Base-by-base conservation (phyloP, 2,329 filamentous ascomycete species). In the Sordariomycetes sp. region DNA sequence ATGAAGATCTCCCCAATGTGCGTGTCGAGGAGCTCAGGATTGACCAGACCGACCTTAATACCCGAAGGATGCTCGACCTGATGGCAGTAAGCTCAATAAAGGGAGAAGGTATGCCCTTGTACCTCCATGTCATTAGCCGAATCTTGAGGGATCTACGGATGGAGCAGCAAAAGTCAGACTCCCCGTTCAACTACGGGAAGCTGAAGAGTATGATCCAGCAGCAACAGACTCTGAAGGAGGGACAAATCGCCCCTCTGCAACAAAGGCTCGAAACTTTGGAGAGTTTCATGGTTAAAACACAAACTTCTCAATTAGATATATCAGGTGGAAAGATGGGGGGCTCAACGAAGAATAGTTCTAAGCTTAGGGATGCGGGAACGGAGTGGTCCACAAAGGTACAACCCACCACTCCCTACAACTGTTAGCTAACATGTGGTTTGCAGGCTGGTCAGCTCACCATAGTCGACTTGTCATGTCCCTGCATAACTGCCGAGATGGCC, bases 391-490 rank as follows among this genome's bases (percentile, higher is more conserved):
- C n/a, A n/a, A n/a, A n/a, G n/a, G n/a, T n/a, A n/a, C n/a, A n/a
- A n/a, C n/a, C n/a, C n/a, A n/a, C n/a, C n/a, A n/a, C n/a, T n/a
- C n/a, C n/a, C n/a, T n/a, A n/a, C n/a, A n/a, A n/a, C n/a, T n/a
- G n/a, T n/a, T n/a, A n/a, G n/a, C n/a, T n/a, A n/a, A n/a, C n/a
- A n/a, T n/a, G n/a, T n/a, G n/a, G n/a, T n/a, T n/a, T n/a, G n/a
- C n/a, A 39, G 41, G 47, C 49, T 6, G 51, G 56, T 4, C 51
- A 54, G 21, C 46, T 64, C 6, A 64, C 58, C 6, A 56, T 64
- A 14, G 46, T 87, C 6, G 84, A 92, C 45, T 59, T 92, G 0
- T 83, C 75, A 1, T 85, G 82, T 48, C 79, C 82, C 0, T 86
- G 80, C 43, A 62, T 87, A 5, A 78, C 78, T 0, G 53, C 75